phyloP scores from a whole-genome alignment of 305 asterid genomes.

The Fraxinus sp. region DNA sequence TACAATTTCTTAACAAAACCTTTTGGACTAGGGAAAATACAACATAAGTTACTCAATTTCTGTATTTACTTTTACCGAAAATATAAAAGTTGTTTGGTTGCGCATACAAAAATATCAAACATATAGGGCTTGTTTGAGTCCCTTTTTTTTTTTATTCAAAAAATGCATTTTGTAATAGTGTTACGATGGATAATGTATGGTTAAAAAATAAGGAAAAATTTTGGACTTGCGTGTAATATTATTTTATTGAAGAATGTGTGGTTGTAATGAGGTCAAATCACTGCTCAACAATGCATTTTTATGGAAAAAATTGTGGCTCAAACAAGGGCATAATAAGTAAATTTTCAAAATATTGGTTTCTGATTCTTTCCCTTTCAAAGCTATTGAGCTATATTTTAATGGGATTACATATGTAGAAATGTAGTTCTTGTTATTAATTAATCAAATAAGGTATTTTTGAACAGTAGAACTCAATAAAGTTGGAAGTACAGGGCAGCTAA shows the following conservation, averaged over 20 bases:
- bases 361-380: background rate
- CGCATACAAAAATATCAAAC: background rate
- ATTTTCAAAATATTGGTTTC: background rate
- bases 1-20: background rate
- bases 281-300: background rate
- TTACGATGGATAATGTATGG: no score
- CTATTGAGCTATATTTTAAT: background rate
- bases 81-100: background rate
- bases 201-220: background rate
- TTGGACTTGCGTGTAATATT: background rate
- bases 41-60: background rate
- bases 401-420: background rate
- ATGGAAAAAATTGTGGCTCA: background rate
- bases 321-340: background rate
- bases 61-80: background rate
- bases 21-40: background rate
- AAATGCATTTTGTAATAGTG: no score
- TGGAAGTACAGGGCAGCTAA: background rate
- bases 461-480: background rate
- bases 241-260: background rate
- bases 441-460: background rate
- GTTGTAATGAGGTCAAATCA: background rate
- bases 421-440: background rate
- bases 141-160: no score
- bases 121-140: background rate